These are phyloP conservation scores for Omphalotus olearius DNA, from an alignment of 1,284 basidiomycete species.

Conservation along the genomic window DNA sequence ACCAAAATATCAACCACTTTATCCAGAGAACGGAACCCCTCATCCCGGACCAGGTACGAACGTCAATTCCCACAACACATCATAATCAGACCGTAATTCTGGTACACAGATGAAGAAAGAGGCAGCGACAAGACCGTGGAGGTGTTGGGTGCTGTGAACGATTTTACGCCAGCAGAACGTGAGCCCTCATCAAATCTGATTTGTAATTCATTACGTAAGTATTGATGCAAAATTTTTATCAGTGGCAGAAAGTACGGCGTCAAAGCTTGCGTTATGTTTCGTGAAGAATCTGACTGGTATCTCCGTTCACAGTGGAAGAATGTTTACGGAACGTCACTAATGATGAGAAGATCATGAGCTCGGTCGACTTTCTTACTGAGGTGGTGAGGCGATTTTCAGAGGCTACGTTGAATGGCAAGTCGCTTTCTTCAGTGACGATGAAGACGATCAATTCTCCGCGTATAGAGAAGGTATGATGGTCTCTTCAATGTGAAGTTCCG, in stretches of 20 bases:
- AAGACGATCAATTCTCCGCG: conserved; percentile 40
- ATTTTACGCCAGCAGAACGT: conserved; percentile 65
- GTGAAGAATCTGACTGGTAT: neutral
- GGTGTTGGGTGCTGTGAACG: conserved; percentile 57
- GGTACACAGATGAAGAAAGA: conserved; percentile 44
- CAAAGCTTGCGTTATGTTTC: neutral
- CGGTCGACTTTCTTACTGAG: conserved; percentile 78
- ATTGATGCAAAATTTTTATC: conserved; percentile 17
- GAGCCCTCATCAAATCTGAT: conserved; percentile 25
- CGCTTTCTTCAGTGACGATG: conserved; percentile 60
- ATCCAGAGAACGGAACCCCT: conserved; percentile 44
- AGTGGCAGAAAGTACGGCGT: conserved; percentile 47
- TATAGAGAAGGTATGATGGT: conserved; percentile 49
- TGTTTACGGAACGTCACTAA: conserved; percentile 50
- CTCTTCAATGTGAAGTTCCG: neutral
- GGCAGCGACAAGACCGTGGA: conserved; percentile 76
- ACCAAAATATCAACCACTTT: conserved; percentile 77
- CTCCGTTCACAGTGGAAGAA: conserved; percentile 47
- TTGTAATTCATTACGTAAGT: conserved; percentile 19
- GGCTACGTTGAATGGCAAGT: conserved; percentile 48
- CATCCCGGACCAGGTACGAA: conserved; percentile 34
- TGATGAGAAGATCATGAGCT: conserved; percentile 44
- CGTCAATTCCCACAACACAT: neutral
- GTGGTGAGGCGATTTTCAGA: conserved; percentile 64
- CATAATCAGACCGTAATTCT: conserved; percentile 19